Conservation (phyloP, 306 rosid species). For the Spatholobus suberectus region DNA sequence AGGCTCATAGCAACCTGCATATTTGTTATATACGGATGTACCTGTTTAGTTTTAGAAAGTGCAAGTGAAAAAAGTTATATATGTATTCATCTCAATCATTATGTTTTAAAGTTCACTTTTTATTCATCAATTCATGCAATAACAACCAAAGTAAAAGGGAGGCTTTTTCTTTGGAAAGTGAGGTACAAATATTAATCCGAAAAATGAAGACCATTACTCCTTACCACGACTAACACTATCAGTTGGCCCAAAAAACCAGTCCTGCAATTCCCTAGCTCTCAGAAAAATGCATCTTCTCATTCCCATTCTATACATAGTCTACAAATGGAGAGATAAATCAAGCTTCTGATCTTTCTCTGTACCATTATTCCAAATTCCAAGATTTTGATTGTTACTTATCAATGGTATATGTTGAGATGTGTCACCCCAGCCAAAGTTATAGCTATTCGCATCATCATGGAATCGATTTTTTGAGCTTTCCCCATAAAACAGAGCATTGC, state of each 20-base stretch:
- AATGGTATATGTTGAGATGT: constrained; percentile 39
- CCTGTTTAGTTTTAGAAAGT: neutral
- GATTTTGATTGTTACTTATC: constrained; percentile 31
- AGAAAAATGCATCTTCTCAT: neutral
- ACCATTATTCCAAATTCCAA: constrained; percentile 41
- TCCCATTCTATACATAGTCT: constrained; percentile 35
- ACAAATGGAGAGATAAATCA: constrained; percentile 84
- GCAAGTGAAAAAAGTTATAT: neutral
- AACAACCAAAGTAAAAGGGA: neutral
- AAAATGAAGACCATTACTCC: neutral
- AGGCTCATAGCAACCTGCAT: neutral
- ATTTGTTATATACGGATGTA: neutral
- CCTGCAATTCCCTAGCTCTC: constrained; percentile 5
- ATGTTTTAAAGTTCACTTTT: neutral
- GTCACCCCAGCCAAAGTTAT: constrained; percentile 30
- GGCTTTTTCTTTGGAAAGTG: neutral
- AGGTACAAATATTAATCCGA: neutral
- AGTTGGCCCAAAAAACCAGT: neutral
- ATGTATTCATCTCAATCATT: neutral
- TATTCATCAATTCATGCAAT: neutral
- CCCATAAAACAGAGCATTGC: constrained; percentile 46
- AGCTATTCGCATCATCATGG: constrained; percentile 46
- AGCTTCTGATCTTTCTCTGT: constrained; percentile 61
- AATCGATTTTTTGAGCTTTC: constrained; percentile 44
- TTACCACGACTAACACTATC: neutral